Conservation (phyloP, 129 eudicot genomes). For the Chrysanthemum seticuspe region DNA sequence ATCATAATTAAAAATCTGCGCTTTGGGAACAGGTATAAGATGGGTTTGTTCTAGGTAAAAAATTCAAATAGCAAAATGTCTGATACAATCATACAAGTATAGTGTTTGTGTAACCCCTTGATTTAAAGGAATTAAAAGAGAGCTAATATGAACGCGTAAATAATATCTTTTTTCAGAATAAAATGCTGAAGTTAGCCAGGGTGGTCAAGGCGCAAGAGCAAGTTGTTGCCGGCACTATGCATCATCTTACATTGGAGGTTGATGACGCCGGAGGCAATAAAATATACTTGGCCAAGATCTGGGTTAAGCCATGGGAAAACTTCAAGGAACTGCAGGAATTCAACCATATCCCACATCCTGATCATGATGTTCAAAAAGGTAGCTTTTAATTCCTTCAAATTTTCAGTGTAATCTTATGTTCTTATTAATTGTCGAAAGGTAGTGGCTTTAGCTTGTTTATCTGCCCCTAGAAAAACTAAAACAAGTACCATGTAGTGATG, state of each 20-base stretch:
- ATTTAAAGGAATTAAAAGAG: neutral
- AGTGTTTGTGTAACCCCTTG: neutral
- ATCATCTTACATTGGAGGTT: constrained; percentile 77
- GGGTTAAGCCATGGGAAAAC: constrained; percentile 90
- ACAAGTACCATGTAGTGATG: neutral
- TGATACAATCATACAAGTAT: no score
- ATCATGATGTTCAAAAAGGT: constrained; percentile 45
- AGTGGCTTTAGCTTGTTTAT: neutral
- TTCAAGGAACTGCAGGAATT: constrained; percentile 82
- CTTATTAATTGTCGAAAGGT: neutral
- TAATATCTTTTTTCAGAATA: constrained; percentile 36
- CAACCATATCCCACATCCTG: constrained; percentile 28
- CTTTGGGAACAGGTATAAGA: no score
- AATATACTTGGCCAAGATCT: constrained; percentile 70
- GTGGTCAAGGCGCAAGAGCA: constrained; percentile 79
- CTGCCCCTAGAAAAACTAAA: neutral
- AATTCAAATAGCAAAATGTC: no score
- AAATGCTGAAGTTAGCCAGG: constrained; percentile 60
- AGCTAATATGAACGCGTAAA: neutral
- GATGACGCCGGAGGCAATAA: constrained; percentile 63
- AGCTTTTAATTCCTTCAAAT: neutral
- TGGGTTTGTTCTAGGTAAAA: no score
- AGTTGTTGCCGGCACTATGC: constrained; percentile 82
- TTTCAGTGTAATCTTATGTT: neutral
- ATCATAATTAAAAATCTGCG: no score